phyloP scores from a whole-genome alignment of 306 rosid genomes.

The Rubus parviflorus region DNA sequence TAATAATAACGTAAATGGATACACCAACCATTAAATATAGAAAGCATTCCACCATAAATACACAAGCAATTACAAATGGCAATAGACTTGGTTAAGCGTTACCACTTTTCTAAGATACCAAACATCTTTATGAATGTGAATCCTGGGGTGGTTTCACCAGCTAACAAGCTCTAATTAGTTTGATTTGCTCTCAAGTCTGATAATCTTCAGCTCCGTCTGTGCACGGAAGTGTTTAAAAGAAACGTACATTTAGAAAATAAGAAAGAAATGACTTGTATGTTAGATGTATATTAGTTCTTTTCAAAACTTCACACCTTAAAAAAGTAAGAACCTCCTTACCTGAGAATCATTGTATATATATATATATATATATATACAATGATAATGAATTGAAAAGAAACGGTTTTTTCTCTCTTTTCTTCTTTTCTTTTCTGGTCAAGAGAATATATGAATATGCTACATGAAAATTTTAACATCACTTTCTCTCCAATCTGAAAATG shows the following conservation, averaged over 20 bases:
- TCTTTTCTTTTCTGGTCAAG: too few species aligned
- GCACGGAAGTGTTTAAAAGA: neutral
- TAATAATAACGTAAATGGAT: too few species aligned
- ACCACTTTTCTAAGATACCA: neutral
- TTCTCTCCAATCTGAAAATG: too few species aligned
- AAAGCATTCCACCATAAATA: too few species aligned
- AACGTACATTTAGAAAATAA: constrained; percentile 4
- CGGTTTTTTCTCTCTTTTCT: too few species aligned
- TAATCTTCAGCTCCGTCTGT: constrained; percentile 57
- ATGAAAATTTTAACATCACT: too few species aligned
- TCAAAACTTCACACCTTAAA: too few species aligned
- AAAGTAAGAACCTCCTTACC: too few species aligned
- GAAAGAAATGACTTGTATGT: neutral
- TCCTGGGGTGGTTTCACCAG: neutral
- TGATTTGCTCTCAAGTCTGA: constrained; percentile 26
- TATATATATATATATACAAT: neutral
- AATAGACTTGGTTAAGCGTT: neutral
- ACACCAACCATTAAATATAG: too few species aligned
- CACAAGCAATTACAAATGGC: neutral
- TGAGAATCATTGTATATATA: too few species aligned
- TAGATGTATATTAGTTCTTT: too few species aligned
- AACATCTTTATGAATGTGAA: neutral
- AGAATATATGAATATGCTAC: too few species aligned
- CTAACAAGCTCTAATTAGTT: constrained; percentile 10
- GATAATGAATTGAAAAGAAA: neutral